These are phyloP conservation scores for Quercus wislizeni DNA, from an alignment of 306 rosid genomes.

Conservation along the genomic window DNA sequence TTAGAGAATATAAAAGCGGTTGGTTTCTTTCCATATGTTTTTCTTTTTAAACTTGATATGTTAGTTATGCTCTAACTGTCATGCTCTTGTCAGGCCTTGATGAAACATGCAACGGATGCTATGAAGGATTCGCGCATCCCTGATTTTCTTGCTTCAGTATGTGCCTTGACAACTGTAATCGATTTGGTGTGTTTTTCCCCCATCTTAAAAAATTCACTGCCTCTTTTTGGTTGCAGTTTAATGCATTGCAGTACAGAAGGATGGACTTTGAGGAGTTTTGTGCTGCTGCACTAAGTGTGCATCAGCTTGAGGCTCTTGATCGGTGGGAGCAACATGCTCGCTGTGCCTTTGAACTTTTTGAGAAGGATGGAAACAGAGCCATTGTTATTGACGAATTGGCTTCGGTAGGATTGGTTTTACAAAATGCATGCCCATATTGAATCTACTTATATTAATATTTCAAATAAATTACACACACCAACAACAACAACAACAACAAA, in stretches of 20 bases:
- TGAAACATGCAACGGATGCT: slow-evolving; percentile 84
- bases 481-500: background rate
- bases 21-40: slow-evolving; percentile 36
- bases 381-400: slow-evolving; percentile 88
- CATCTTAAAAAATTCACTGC: slow-evolving; percentile 13
- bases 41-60: slow-evolving; percentile 10
- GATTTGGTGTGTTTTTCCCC: background rate
- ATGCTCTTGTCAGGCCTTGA: slow-evolving; percentile 57
- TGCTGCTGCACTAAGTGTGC: slow-evolving; percentile 79
- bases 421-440: slow-evolving; percentile 2
- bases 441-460: background rate
- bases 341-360: slow-evolving; percentile 75
- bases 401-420: slow-evolving; percentile 59
- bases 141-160: slow-evolving; percentile 70
- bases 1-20: slow-evolving; percentile 85
- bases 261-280: slow-evolving; percentile 93
- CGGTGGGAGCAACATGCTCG: slow-evolving; percentile 93
- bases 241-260: slow-evolving; percentile 78
- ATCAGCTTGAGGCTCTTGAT: slow-evolving; percentile 78
- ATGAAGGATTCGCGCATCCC: slow-evolving; percentile 82
- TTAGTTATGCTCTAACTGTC: slow-evolving; percentile 25
- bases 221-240: slow-evolving; percentile 56
- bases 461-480: background rate
- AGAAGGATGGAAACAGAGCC: slow-evolving; percentile 81
- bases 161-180: slow-evolving; percentile 24